Evolutionary conservation across 2,329 filamentous ascomycete genomes (phyloP).

Genomic region (Fusarium pininemorale): DNA sequence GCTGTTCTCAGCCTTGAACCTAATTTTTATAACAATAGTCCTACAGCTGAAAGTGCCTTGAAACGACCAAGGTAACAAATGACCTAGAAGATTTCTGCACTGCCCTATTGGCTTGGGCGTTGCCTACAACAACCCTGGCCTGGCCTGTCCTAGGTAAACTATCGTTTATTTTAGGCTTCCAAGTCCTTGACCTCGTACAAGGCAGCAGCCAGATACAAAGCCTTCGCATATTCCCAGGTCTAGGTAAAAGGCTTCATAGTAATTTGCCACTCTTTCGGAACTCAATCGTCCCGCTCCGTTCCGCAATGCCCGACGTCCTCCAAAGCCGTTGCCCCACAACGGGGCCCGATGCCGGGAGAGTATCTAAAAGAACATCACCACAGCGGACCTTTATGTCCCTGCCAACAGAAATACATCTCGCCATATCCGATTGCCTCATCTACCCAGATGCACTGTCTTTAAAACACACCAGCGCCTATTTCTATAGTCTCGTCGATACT

Average conservation of each 20-base stretch:
- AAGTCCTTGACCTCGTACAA: slow-evolving; percentile 24
- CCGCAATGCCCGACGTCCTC: slow-evolving; percentile 35
- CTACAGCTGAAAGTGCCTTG: slow-evolving; percentile 15
- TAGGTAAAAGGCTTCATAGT: neutral
- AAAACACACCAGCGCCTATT: slow-evolving; percentile 72
- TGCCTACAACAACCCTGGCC: slow-evolving; percentile 36
- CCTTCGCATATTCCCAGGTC: slow-evolving; percentile 2
- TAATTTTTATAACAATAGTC: neutral
- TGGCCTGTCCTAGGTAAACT: slow-evolving; percentile 17
- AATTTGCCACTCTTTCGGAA: neutral
- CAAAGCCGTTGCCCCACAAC: slow-evolving; percentile 36
- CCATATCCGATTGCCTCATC: slow-evolving; percentile 67
- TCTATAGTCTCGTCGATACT: slow-evolving; percentile 72
- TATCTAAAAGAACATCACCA: neutral
- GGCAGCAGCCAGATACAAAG: slow-evolving; percentile 44
- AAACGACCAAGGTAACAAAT: slow-evolving; percentile 34
- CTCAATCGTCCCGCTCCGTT: neutral
- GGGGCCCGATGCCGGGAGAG: slow-evolving; percentile 21
- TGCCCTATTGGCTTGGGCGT: slow-evolving; percentile 32
- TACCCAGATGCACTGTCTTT: slow-evolving; percentile 78
- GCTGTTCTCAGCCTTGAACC: neutral
- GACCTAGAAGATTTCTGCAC: slow-evolving; percentile 15
- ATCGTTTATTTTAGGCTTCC: slow-evolving; percentile 7
- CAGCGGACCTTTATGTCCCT: slow-evolving; percentile 55
- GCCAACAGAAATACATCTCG: slow-evolving; percentile 73